Percentiles rank a stretch among this genome's conserved stretches.
Conservation (phyloP, 2,329 filamentous ascomycete genomes). For the Intubia oerlemansii region DNA sequence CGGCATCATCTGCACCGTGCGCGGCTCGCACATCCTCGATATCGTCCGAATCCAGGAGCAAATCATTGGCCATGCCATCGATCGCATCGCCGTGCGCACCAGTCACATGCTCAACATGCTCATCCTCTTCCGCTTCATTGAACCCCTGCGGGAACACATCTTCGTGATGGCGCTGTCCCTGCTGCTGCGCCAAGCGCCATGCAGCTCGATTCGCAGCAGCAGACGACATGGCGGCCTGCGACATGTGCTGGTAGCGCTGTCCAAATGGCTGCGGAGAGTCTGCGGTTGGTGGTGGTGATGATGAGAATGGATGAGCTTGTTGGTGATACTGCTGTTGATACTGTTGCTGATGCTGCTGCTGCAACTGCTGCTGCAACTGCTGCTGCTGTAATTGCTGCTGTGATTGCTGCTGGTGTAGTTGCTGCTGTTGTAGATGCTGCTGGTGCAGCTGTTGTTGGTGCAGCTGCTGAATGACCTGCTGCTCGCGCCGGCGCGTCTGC, state of each 20-base stretch:
- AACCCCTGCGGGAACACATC: slow-evolving; percentile 4
- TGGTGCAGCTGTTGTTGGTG: slow-evolving; percentile 5
- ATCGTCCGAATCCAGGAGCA: slow-evolving; percentile 3
- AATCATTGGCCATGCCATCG: not conserved
- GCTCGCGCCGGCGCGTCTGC: too few species aligned
- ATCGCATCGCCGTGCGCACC: not conserved
- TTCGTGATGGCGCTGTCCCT: slow-evolving; percentile 3
- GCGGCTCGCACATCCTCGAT: too few species aligned
- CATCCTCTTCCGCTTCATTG: slow-evolving; percentile 8
- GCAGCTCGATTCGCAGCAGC: slow-evolving; percentile 2
- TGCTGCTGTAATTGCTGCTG: not conserved
- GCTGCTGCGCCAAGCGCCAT: slow-evolving; percentile 4
- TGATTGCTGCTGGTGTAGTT: not conserved
- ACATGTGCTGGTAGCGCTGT: slow-evolving; percentile 1
- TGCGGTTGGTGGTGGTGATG: slow-evolving; percentile 2
- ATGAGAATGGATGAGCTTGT: slow-evolving; percentile 1
- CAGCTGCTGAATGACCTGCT: slow-evolving; percentile 1
- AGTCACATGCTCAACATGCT: not conserved
- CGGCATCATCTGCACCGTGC: too few species aligned
- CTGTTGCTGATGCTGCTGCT: not conserved
- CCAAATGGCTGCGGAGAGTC: slow-evolving; percentile 1
- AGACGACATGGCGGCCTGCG: slow-evolving; percentile 3
- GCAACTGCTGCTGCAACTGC: slow-evolving; percentile 1
- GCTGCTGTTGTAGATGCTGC: not conserved
- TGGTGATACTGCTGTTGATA: not conserved